Percentiles rank a stretch among this genome's conserved stretches.
phyloP scores from a whole-genome alignment of 169 alveolate genomes.

The Plasmodium berghei region DNA sequence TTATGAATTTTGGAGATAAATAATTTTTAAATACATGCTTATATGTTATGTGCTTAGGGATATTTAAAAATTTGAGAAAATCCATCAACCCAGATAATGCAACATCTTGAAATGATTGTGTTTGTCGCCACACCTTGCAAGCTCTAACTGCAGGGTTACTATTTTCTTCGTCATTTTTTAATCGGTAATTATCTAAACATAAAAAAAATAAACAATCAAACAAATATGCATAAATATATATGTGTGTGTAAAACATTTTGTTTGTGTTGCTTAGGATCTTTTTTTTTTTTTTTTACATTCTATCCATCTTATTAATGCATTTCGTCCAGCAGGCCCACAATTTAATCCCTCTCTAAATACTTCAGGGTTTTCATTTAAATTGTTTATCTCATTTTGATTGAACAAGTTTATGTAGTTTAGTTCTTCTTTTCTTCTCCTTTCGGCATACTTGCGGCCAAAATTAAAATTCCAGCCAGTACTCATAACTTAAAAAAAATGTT shows the following conservation, averaged over 20 bases:
- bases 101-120: slow-evolving; percentile 85
- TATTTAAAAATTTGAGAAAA: slow-evolving; percentile 80
- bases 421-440: slow-evolving; percentile 25
- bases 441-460: slow-evolving; percentile 12
- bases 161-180: slow-evolving; percentile 79
- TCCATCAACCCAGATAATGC: slow-evolving; percentile 84
- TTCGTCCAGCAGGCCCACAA: slow-evolving; percentile 88
- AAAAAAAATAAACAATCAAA: slow-evolving; percentile 4
- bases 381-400: slow-evolving; percentile 14
- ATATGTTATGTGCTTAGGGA: slow-evolving; percentile 84
- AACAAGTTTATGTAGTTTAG: slow-evolving; percentile 37
- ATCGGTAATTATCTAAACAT: slow-evolving; percentile 82
- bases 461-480: slow-evolving; percentile 78
- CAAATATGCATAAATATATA: background rate
- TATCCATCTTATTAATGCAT: slow-evolving; percentile 85
- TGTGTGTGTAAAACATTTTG: background rate
- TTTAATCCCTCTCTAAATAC: slow-evolving; percentile 77
- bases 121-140: slow-evolving; percentile 86
- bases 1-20: slow-evolving; percentile 79
- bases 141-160: slow-evolving; percentile 85
- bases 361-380: slow-evolving; percentile 14
- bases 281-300: slow-evolving; percentile 77
- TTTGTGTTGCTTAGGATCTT: background rate
- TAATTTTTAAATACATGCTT: slow-evolving; percentile 81
- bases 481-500: slow-evolving; percentile 37